Base-by-base conservation (phyloP, 306 rosid genomes). In the Cyamopsis tetragonoloba region DNA sequence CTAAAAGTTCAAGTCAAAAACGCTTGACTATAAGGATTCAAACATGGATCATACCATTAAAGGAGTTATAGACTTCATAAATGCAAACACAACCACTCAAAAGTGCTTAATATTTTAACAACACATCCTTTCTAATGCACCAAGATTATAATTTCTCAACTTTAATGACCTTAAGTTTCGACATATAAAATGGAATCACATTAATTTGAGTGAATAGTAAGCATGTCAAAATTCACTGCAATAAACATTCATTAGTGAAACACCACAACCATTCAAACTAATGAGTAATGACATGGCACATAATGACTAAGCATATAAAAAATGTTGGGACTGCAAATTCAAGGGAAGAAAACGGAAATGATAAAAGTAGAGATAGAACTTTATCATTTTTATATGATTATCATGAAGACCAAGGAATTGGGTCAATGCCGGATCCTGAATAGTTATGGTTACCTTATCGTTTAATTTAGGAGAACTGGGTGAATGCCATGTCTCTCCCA, bases 401-500 rank as follows among this genome's bases (percentile, higher is more conserved):
- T 38, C 56, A 55, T 80, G 26, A 66, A 50, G 67, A 1, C 2
- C 2, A 49, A 7, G 17, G 43, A 72, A 61, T 35, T 38, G 5
- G 55, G 26, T 39, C 18, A 62, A 50, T 38, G 71, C 1, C 43
- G 7, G 34, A 23, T 15, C 46, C 9, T 42, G 38, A 49, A 67
- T 51, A 43, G 39, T 53, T 31, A 48, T 28, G 17, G 57, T 83
- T 68, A 86, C 97, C 97, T 83, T 83, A 14, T 57, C 53, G 27
- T 85, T 85, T 66, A 90, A 65, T 85, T 85, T 87, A 23, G 99
- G 96, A 70, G 99, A 90, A 70, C 39, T 70, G 77, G 88, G 79
- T 49, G 96, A 88, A 68, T 88, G 86, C 99, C 99, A 93, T 38
- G 90, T 90, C 81, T 82, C 85, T 3, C 79, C 56, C 76, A 72